Evolutionary conservation across 2,329 filamentous ascomycete genomes (phyloP), one percentile per base, ranked within the genome.

Genomic region (Tolypocladium sp.): DNA sequence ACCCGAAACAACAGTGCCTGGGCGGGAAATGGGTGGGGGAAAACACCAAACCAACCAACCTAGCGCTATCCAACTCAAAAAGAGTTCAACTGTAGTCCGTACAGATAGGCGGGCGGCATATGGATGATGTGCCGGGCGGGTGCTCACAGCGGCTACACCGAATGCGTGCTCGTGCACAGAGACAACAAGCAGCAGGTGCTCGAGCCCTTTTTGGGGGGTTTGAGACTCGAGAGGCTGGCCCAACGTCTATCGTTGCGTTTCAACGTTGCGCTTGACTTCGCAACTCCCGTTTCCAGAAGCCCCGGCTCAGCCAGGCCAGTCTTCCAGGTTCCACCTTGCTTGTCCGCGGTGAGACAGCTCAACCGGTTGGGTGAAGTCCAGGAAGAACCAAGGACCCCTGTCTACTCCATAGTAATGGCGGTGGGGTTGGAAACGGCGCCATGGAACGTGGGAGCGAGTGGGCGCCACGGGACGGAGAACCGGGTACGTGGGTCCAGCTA

Each of bases 401-500:
- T 25, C 15, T 25, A 22, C n/a, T n/a, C n/a, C n/a, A n/a, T n/a
- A n/a, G n/a, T n/a, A n/a, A n/a, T n/a, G n/a, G n/a, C n/a, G n/a
- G n/a, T n/a, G n/a, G n/a, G n/a, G 44, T 33, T 38, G 4, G 4
- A 51, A 51, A 59, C 41, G 44, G 44, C 33, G 33, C 41, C 27
- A 54, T 27, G 54, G 37, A 57, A 22, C 54, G 33, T 35, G 22
- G 44, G 20, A 20, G 53, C 38, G 22, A 27, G 30, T 5, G 17
- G 30, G 25, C 38, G 49, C 55, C 46, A 46, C 55, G 22, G n/a
- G 49, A 33, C 25, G 44, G 41, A 41, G 58, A 54, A 60, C 61
- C 58, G 37, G 58, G 61, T 60, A 57, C 61, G 58, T 57, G 60
- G 59, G 30, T 52, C 49, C 30, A n/a, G 30, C 17, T 2, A 13